Percentiles rank a stretch among this genome's conserved stretches.
Conservation (phyloP, 208 protist species). For the Crithidia brevicula region DNA sequence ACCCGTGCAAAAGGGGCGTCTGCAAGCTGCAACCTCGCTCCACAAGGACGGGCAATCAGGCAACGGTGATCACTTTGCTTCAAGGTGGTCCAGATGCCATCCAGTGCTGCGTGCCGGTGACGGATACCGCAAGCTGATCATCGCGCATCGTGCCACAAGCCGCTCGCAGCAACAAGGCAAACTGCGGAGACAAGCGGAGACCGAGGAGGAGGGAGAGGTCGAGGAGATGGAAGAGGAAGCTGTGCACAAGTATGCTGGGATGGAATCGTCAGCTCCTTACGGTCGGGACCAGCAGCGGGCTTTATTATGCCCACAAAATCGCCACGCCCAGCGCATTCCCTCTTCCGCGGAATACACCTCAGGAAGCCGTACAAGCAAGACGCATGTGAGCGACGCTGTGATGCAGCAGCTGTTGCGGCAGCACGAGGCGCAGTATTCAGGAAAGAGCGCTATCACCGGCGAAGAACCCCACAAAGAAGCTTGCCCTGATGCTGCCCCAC, state of each 20-base stretch:
- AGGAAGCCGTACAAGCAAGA: not conserved
- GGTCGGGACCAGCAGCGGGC: no score
- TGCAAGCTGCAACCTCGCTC: not conserved
- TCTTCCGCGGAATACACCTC: not conserved
- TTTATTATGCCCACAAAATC: no score
- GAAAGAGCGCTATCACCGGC: not conserved
- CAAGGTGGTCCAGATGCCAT: no score
- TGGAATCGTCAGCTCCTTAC: no score
- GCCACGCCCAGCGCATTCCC: not conserved
- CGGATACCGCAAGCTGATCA: no score
- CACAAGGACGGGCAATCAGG: no score
- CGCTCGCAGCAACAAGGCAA: no score
- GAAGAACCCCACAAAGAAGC: not conserved
- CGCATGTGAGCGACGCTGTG: constrained; percentile 18
- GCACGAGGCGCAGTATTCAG: not conserved
- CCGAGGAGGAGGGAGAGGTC: not conserved
- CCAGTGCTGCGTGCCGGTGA: constrained; percentile 7
- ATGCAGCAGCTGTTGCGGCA: constrained; percentile 14
- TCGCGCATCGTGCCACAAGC: no score
- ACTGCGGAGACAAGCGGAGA: not conserved
- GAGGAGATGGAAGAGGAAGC: no score
- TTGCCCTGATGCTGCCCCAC: not conserved
- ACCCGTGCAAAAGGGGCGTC: not conserved
- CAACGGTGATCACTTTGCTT: no score
- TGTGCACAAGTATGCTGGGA: no score